phyloP scores from a whole-genome alignment of 176 grass and related monocot species.

The Musa schizocarpa region DNA sequence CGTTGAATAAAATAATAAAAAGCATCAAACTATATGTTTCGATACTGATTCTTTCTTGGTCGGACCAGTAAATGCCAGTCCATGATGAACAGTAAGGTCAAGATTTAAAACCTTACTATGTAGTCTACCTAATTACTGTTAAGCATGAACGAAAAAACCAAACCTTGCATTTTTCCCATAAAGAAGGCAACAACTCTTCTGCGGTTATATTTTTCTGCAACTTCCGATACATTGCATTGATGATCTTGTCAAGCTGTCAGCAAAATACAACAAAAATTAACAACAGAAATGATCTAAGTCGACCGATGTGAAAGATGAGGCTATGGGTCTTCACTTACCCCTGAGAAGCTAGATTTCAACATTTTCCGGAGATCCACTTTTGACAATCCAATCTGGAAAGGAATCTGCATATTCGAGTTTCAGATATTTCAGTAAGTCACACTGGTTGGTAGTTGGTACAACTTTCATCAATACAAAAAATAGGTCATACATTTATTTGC shows the following conservation, averaged over 20 bases:
- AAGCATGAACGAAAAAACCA: background rate
- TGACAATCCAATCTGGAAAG: slow-evolving; percentile 90
- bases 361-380: slow-evolving; percentile 84
- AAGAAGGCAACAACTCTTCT: slow-evolving; percentile 73
- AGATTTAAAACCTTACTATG: background rate
- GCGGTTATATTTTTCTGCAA: slow-evolving; percentile 95
- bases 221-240: slow-evolving; percentile 89
- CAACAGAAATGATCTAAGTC: slow-evolving; percentile 5
- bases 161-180: slow-evolving; percentile 98
- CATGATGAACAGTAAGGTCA: too few species aligned
- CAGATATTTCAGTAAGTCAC: slow-evolving; percentile 4
- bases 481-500: too few species aligned
- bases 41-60: too few species aligned
- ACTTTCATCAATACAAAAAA: too few species aligned
- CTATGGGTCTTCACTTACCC: slow-evolving; percentile 36
- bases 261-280: slow-evolving; percentile 1
- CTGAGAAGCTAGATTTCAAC: slow-evolving; percentile 76
- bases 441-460: too few species aligned
- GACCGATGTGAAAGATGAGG: background rate
- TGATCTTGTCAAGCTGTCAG: slow-evolving; percentile 78
- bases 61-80: too few species aligned
- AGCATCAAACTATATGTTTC: too few species aligned
- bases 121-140: background rate
- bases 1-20: too few species aligned
- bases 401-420: slow-evolving; percentile 45